Percentiles rank a stretch among this genome's conserved stretches.
phyloP scores from a whole-genome alignment of 495 filamentous ascomycete species.

The Glutinoglossum americanum region DNA sequence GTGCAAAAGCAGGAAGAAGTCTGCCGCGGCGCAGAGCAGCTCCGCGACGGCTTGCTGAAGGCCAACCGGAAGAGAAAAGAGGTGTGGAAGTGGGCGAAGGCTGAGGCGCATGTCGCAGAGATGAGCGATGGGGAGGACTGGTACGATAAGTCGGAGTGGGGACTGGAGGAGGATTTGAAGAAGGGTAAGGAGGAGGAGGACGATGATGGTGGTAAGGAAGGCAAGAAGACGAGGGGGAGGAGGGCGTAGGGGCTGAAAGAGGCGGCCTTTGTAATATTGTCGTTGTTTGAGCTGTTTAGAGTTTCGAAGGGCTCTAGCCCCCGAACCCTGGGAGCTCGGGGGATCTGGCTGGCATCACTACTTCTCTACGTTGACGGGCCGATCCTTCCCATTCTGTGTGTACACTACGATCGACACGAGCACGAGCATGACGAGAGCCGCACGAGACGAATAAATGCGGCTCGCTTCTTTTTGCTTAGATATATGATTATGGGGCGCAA shows the following conservation, averaged over 20 bases:
- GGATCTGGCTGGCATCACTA: too few relatives aligned
- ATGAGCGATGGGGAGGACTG: constrained; percentile 90
- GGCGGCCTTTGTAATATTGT: neutral
- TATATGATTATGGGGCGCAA: neutral
- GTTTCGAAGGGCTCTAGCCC: too few relatives aligned
- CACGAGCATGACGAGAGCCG: neutral
- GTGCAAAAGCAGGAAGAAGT: constrained; percentile 95
- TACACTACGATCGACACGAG: neutral
- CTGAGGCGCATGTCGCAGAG: constrained; percentile 69
- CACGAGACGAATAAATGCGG: too few relatives aligned
- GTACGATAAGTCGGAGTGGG: constrained; percentile 85
- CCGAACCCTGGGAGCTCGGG: too few relatives aligned
- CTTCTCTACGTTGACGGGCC: too few relatives aligned
- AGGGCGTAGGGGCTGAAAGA: neutral
- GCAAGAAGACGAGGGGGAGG: constrained; percentile 2
- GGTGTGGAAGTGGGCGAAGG: constrained; percentile 70
- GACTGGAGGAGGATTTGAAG: constrained; percentile 59
- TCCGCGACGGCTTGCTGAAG: constrained; percentile 53
- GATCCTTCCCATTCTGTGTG: neutral
- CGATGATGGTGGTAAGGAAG: constrained; percentile 9
- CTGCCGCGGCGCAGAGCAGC: constrained; percentile 51
- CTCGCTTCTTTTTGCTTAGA: neutral
- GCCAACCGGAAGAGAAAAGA: constrained; percentile 59
- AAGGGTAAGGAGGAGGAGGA: constrained; percentile 89
- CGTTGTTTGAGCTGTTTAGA: too few relatives aligned